These are phyloP conservation scores for Phytophthora pisi DNA, from an alignment of 352 stramenopile species.

Conservation along the genomic window DNA sequence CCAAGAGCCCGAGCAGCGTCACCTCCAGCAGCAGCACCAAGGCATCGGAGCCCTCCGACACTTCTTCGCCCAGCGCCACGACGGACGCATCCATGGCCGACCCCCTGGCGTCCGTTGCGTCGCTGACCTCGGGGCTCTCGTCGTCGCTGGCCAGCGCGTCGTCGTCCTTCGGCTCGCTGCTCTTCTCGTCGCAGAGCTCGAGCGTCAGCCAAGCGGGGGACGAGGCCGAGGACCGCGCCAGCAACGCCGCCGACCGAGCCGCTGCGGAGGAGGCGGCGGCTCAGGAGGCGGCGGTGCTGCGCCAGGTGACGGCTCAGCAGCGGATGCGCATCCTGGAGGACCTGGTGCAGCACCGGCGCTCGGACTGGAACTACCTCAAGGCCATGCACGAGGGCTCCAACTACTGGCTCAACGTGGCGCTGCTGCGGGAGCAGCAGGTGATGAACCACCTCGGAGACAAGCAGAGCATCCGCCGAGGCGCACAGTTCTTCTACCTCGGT, in stretches of 20 bases:
- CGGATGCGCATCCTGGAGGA: slow-evolving; percentile 76
- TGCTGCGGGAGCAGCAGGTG: slow-evolving; percentile 72
- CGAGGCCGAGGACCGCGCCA: slow-evolving; percentile 4
- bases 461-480: slow-evolving; percentile 57
- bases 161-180: slow-evolving; percentile 47
- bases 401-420: slow-evolving; percentile 83
- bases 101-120: slow-evolving; percentile 27
- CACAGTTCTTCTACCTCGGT: slow-evolving; percentile 84
- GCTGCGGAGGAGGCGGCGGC: slow-evolving; percentile 27
- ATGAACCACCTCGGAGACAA: slow-evolving; percentile 66
- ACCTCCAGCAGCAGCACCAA: not conserved
- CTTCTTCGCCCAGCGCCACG: slow-evolving; percentile 6
- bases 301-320: slow-evolving; percentile 67
- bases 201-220: slow-evolving; percentile 17
- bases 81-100: slow-evolving; percentile 16
- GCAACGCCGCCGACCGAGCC: slow-evolving; percentile 7
- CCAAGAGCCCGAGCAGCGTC: slow-evolving; percentile 7
- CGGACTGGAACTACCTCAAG: slow-evolving; percentile 85
- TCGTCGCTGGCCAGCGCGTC: slow-evolving; percentile 48
- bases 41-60: slow-evolving; percentile 3
- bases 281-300: slow-evolving; percentile 37
- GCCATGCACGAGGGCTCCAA: slow-evolving; percentile 79
- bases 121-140: slow-evolving; percentile 30
- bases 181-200: slow-evolving; percentile 49
- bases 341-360: slow-evolving; percentile 70